phyloP scores from a whole-genome alignment of 257 asterid species.

The Penstemon barbatus region DNA sequence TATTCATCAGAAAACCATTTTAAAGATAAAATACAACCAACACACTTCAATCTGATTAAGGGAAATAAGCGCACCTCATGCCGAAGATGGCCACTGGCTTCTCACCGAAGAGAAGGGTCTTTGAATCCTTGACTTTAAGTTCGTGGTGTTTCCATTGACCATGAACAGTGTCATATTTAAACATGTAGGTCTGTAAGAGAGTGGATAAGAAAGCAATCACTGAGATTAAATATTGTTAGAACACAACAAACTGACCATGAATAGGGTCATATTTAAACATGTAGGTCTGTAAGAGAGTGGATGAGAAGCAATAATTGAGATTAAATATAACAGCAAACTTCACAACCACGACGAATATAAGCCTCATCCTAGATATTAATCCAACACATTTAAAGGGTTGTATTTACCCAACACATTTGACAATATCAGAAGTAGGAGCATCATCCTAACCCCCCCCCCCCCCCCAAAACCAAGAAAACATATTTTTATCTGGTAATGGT shows the following conservation, averaged over 20 bases:
- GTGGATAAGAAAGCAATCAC: neutral
- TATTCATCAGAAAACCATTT: slow-evolving; percentile 21
- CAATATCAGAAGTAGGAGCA: no score
- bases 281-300: slow-evolving; percentile 48
- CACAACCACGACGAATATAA: no score
- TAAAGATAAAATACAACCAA: neutral
- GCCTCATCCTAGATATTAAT: slow-evolving; percentile 8
- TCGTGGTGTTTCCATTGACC: slow-evolving; percentile 80
- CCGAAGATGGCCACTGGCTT: slow-evolving; percentile 71
- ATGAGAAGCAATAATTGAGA: neutral
- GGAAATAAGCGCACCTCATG: slow-evolving; percentile 40
- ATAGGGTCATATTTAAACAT: slow-evolving; percentile 91
- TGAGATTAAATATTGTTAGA: neutral
- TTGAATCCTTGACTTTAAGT: slow-evolving; percentile 66
- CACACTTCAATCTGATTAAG: neutral
- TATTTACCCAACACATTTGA: no score
- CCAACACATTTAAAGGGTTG: no score
- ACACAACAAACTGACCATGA: slow-evolving; percentile 48
- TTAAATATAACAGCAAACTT: neutral
- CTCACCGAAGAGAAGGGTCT: slow-evolving; percentile 80
- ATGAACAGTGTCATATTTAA: slow-evolving; percentile 82
- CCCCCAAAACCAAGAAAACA: no score
- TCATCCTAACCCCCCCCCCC: no score
- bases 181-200: slow-evolving; percentile 69
- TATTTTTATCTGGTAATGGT: no score